Percentiles rank a stretch among this genome's conserved stretches.
Conservation (phyloP, 352 stramenopile species). For the Phytopythium ostracodes region DNA sequence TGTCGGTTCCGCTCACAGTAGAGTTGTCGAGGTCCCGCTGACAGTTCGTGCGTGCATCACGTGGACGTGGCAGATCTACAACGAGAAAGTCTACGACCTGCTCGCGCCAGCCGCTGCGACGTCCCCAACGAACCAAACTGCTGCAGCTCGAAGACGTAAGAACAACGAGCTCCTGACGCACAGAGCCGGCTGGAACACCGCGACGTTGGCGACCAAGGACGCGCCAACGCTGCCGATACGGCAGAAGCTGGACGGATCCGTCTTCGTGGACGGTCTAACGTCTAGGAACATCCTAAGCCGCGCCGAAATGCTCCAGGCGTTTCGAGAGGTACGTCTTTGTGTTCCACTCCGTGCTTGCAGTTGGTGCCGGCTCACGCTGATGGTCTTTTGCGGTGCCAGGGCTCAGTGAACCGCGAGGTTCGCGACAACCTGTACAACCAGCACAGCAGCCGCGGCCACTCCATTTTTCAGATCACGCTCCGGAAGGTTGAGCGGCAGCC, state of each 20-base stretch:
- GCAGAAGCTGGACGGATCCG: conserved; percentile 58
- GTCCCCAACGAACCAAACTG: background rate
- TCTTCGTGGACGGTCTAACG: conserved; percentile 70
- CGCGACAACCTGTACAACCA: conserved; percentile 76
- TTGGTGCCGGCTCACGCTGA: background rate
- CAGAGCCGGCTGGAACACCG: conserved; percentile 53
- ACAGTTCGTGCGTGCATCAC: background rate
- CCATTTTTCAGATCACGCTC: conserved; percentile 69
- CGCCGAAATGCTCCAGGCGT: conserved; percentile 51
- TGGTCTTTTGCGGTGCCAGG: conserved; percentile 17
- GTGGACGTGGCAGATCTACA: conserved; percentile 48
- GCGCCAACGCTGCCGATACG: conserved; percentile 46
- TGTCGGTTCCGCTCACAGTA: no score
- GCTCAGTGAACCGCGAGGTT: conserved; percentile 59
- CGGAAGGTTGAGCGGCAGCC: conserved; percentile 22
- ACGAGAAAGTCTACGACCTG: conserved; percentile 78
- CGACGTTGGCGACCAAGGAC: conserved; percentile 35
- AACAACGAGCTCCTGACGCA: conserved; percentile 15
- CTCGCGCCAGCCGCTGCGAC: conserved; percentile 22
- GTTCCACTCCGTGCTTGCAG: background rate
- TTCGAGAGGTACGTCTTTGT: conserved; percentile 40
- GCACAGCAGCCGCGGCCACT: conserved; percentile 61
- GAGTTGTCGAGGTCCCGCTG: background rate
- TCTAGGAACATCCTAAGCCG: conserved; percentile 38
- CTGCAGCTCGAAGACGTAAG: conserved; percentile 8